Evolutionary conservation across 2,329 filamentous ascomycete species (phyloP), one percentile per base, ranked within the genome.

Genomic region (Rhynchosporium secalis): DNA sequence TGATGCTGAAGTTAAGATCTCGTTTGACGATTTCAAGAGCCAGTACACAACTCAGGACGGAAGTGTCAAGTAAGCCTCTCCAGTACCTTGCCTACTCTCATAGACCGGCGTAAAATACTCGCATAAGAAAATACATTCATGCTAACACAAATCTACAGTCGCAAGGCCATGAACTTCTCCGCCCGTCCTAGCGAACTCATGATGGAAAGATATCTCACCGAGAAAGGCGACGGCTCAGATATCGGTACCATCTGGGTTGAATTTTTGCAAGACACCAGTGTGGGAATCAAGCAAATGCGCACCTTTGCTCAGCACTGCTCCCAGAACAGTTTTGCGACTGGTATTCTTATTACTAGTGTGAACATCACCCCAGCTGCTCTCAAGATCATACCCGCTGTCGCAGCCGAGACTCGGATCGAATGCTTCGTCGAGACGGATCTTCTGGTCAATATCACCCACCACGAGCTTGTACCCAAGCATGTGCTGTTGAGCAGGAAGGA

Each of bases 381-480:
- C 76, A 96, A 96, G 80, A 87, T 93, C 69, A 89, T 96, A 70
- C 87, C 87, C 68, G 87, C 88, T 63, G 86, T 94, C 62, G 86
- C 90, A 70, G 86, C 87, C 65, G 83, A 86, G 75, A 90, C 89
- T 60, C 86, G 90, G 73, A 91, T 97, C 73, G 95, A 99, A 80
- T 91, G 92, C 75, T 99, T 99, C 80, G 86, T 94, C 71, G 95
- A 98, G 81, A 90, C 95, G 76, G 95, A 99, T 78, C 78, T 99
- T 71, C 83, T 98, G 64, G 93, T 99, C 77, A 99, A 99, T 79
- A 98, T 99, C 77, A 98, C 94, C 63, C 91, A 93, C 76, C 95
- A 99, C 79, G 94, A 98, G 78, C 84, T 99, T 61, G 95, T 99
- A 36, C 95, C 95, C 49, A 92, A 90, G 75, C 95, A 99, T 75